phyloP scores from a whole-genome alignment of 805 yeast species.

The Blastobotrys muscicola region DNA sequence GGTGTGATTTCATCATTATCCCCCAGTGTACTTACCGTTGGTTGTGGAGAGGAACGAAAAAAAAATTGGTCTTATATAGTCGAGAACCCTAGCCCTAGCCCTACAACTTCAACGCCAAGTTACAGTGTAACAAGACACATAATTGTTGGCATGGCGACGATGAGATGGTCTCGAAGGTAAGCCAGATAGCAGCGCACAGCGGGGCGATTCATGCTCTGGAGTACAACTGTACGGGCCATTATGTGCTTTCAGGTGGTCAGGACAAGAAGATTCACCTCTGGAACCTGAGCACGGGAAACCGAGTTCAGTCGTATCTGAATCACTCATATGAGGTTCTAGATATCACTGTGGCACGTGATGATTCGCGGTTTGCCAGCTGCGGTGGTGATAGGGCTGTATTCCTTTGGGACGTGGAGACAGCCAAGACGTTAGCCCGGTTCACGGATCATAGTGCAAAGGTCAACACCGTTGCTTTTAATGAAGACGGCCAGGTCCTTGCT shows the following conservation, averaged over 20 bases:
- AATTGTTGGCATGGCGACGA: neutral
- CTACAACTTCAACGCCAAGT: neutral
- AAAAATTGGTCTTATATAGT: neutral
- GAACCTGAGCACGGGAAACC: constrained; percentile 18
- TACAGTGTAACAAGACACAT: neutral
- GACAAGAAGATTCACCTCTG: constrained; percentile 21
- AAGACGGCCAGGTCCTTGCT: constrained; percentile 21
- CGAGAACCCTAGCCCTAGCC: neutral
- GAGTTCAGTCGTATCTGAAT: constrained; percentile 15
- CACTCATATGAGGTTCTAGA: constrained; percentile 27
- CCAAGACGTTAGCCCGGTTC: constrained; percentile 17
- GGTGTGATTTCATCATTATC: constrained; percentile 16
- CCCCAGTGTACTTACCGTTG: neutral
- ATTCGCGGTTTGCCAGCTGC: constrained; percentile 23
- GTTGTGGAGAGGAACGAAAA: neutral
- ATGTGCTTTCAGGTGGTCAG: constrained; percentile 25
- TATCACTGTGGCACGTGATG: constrained; percentile 19
- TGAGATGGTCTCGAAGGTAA: neutral
- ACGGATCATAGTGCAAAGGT: constrained; percentile 23
- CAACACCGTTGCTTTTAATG: constrained; percentile 20
- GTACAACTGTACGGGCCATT: constrained; percentile 21
- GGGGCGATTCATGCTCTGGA: constrained; percentile 21
- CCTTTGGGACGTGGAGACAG: constrained; percentile 25
- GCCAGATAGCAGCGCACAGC: constrained; percentile 9
- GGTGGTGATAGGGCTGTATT: constrained; percentile 26